Base-by-base conservation (phyloP, 768 basidiomycete species). In the Phylloporus sp. region DNA sequence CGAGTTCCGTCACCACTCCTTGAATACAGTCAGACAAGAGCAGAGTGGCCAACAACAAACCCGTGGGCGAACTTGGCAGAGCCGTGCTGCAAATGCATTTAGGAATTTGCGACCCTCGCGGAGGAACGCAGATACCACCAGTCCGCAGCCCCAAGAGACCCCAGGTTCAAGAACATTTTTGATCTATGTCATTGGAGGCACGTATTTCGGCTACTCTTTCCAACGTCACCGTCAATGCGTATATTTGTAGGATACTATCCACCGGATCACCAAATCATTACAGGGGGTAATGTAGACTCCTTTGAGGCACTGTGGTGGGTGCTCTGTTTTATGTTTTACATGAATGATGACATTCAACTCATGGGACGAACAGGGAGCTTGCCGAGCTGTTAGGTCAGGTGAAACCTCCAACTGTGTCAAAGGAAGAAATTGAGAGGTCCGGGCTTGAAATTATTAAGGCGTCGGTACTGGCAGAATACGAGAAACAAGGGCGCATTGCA, bases 151-250 rank as follows among this genome's bases (percentile, higher is more conserved):
- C 9, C 59, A 47, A 41, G 62, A 64, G 32, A 49, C 66, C 2
- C 55, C 54, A 24, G 57, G 63, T 45, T 59, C 55, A 31, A 57
- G 90, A 57, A 93, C 90, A 16, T 93, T 93, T 70, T 74, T 93
- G 68, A 92, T 95, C 50, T 94, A 91, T 70, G 91, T 95, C 54
- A 89, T 91, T 64, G 88, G 89, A 45, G 88, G 87, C 82, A 55
- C 45, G 78, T 68, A 43, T 46, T 31, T 44, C 5, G 16, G 13
- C 39, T 9, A 5, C 23, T 28, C 15, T 20, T 34, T 2, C 22
- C 31, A 16, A 11, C 2, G 13, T 47, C 35, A 15, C 47, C 23
- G 45, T 39, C 58, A 43, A 57, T 51, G 28, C 41, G 29, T 46
- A 28, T 42, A 10, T 31, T 51, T 39, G 18, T 55, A 88, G 93